These are phyloP conservation scores for Teratosphaeria destructans DNA, from an alignment of 2,329 filamentous ascomycete genomes.

Conservation along the genomic window DNA sequence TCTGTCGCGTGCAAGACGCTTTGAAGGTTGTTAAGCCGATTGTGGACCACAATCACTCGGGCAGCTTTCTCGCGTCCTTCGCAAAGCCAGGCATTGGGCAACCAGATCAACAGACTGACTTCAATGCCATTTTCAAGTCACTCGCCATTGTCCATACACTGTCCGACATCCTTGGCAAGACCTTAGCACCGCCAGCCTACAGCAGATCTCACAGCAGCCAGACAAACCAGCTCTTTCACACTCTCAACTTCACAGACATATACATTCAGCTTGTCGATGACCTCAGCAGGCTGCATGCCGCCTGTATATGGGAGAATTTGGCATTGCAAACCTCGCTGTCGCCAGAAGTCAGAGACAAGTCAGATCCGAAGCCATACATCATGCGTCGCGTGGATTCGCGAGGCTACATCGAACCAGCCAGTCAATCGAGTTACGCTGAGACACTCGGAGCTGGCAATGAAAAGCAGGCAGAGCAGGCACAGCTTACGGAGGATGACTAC, in stretches of 20 bases:
- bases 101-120: neutral
- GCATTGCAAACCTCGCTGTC: constrained; percentile 64
- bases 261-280: constrained; percentile 64
- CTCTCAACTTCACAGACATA: constrained; percentile 75
- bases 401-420: constrained; percentile 17
- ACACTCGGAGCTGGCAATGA: neutral
- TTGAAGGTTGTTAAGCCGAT: constrained; percentile 60
- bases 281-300: constrained; percentile 67
- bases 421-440: constrained; percentile 5
- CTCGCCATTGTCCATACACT: constrained; percentile 68
- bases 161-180: constrained; percentile 54
- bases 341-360: constrained; percentile 48
- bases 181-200: constrained; percentile 18
- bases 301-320: constrained; percentile 77
- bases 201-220: constrained; percentile 34
- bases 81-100: constrained; percentile 45
- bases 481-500: constrained; percentile 10
- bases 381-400: constrained; percentile 20
- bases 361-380: constrained; percentile 28
- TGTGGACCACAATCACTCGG: constrained; percentile 28
- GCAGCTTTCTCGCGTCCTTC: constrained; percentile 14
- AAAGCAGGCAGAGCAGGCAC: neutral
- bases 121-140: constrained; percentile 57
- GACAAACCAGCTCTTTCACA: constrained; percentile 58
- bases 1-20: constrained; percentile 61